A percentile compares a stretch with the other conserved stretches of the same genome.
Evolutionary conservation across 345 rosid genomes (phyloP).

Genomic region (Sisymbrium irio): DNA sequence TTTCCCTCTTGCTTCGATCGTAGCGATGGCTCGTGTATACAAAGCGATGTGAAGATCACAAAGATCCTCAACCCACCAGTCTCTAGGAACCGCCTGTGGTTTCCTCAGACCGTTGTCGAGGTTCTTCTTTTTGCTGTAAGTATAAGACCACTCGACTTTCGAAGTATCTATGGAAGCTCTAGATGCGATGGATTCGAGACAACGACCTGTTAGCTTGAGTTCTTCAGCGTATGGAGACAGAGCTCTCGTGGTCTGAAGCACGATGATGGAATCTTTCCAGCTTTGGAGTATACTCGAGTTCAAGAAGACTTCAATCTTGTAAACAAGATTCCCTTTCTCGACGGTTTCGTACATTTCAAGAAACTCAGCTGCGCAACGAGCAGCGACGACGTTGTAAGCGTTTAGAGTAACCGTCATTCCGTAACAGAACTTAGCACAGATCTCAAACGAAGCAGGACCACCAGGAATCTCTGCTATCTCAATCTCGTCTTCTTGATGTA

Average conservation of each 20-base stretch:
- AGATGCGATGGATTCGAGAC: constrained; percentile 65
- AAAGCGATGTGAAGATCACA: constrained; percentile 65
- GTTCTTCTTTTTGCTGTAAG: constrained; percentile 61
- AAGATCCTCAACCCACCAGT: constrained; percentile 91
- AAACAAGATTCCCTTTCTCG: constrained; percentile 68
- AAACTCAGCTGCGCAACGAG: constrained; percentile 86
- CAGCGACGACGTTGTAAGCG: constrained; percentile 83
- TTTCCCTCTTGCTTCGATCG: constrained; percentile 48
- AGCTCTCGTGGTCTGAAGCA: constrained; percentile 61
- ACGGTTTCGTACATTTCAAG: constrained; percentile 66
- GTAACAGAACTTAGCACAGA: constrained; percentile 90
- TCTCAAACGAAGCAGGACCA: constrained; percentile 87
- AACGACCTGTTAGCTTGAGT: constrained; percentile 56
- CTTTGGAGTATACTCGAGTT: constrained; percentile 66
- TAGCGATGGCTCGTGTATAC: constrained; percentile 51
- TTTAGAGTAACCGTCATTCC: constrained; percentile 90
- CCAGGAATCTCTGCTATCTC: constrained; percentile 75
- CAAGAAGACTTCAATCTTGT: constrained; percentile 74
- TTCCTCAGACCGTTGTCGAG: constrained; percentile 57
- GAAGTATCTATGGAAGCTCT: constrained; percentile 59
- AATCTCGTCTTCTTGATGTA: constrained; percentile 55
- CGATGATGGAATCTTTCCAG: constrained; percentile 80
- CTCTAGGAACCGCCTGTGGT: constrained; percentile 59
- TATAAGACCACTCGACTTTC: constrained; percentile 76
- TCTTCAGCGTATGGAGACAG: constrained; percentile 58